Conservation (phyloP, 2,329 filamentous ascomycete species). For the Hysterium pulicare region DNA sequence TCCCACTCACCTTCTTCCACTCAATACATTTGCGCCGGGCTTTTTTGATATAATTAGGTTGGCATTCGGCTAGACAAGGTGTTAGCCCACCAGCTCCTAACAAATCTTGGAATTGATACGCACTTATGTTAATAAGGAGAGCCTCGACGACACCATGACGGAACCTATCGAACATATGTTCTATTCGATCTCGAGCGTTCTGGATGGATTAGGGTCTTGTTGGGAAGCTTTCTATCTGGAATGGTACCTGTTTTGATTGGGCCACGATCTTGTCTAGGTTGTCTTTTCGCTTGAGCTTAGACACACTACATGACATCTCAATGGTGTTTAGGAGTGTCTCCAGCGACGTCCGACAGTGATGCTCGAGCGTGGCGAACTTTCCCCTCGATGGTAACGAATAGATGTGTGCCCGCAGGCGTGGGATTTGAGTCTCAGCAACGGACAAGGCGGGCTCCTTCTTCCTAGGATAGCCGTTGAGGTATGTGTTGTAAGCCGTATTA, state of each 20-base stretch:
- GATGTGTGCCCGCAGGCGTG: conserved; percentile 11
- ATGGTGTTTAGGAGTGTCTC: conserved; percentile 13
- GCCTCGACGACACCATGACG: not conserved
- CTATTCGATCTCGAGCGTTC: not conserved
- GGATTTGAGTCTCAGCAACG: conserved; percentile 15
- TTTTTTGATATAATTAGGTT: no score
- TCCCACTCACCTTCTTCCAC: no score
- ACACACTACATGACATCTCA: conserved; percentile 16
- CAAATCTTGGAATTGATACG: not conserved
- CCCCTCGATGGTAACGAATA: conserved; percentile 12
- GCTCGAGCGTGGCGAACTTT: conserved; percentile 5
- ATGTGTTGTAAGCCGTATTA: conserved; percentile 16
- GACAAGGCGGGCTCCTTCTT: conserved; percentile 6
- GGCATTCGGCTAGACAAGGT: not conserved
- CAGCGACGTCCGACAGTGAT: conserved; percentile 6
- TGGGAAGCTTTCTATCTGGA: not conserved
- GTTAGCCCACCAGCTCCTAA: not conserved
- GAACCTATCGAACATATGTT: not conserved
- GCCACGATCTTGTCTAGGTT: conserved; percentile 12
- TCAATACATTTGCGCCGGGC: no score
- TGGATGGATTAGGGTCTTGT: not conserved
- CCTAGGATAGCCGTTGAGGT: conserved; percentile 9
- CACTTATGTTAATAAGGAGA: not conserved
- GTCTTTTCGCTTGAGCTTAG: conserved; percentile 12
- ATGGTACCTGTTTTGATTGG: conserved; percentile 6